A percentile compares a stretch with the other conserved stretches of the same genome.
Evolutionary conservation across 441 rosid species (phyloP).

Genomic region (Eruca vesicaria): DNA sequence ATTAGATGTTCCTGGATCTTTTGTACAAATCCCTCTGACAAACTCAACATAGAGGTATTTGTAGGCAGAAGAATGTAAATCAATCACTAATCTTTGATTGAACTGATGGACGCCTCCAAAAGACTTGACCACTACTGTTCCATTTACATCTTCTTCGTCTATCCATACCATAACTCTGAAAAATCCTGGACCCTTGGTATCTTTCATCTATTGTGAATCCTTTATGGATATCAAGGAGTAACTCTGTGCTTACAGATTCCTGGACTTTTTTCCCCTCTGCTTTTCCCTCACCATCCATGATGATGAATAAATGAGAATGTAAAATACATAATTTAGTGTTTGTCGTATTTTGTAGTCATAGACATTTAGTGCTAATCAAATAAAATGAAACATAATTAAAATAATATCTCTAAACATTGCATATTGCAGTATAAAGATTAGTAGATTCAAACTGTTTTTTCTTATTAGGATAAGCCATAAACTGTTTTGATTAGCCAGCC

Average conservation of each 20-base stretch:
- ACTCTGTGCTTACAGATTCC: neutral
- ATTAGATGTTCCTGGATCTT: constrained; percentile 2
- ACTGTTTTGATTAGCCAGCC: neutral
- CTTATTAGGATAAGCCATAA: neutral
- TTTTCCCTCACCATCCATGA: neutral
- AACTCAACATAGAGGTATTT: constrained; percentile 8
- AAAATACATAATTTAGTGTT: no score
- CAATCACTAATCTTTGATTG: neutral
- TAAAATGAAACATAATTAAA: no score
- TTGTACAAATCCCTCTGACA: neutral
- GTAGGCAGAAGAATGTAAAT: neutral
- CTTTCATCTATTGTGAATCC: neutral
- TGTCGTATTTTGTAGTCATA: no score
- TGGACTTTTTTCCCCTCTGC: neutral
- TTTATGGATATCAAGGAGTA: neutral
- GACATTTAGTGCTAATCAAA: no score
- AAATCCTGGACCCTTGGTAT: neutral
- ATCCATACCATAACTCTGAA: constrained; percentile 1
- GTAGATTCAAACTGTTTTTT: neutral
- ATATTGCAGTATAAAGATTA: neutral
- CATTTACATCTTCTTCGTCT: neutral
- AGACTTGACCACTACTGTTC: neutral
- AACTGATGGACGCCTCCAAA: neutral
- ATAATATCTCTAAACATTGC: no score
- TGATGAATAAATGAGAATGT: no score